Evolutionary conservation across 1,139 yeast species (phyloP).

Genomic region (Hansenula sp.): DNA sequence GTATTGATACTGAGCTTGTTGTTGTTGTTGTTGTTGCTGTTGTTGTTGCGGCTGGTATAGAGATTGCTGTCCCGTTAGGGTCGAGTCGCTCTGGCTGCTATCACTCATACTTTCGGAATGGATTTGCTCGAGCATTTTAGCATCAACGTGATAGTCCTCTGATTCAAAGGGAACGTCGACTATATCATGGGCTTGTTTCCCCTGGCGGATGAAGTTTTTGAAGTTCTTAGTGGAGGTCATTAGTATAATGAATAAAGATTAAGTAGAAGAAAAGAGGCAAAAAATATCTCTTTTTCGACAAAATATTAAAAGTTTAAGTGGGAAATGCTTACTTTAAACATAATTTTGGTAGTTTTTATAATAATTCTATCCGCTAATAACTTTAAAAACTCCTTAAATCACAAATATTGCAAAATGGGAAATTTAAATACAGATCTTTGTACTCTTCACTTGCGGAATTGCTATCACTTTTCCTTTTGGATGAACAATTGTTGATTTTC

Average conservation of each 20-base stretch:
- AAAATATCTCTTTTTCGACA: too few relatives aligned
- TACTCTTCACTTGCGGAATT: too few relatives aligned
- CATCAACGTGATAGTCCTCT: neutral
- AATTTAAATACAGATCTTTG: too few relatives aligned
- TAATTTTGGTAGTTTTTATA: too few relatives aligned
- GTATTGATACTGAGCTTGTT: neutral
- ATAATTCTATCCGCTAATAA: too few relatives aligned
- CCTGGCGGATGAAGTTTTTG: constrained; percentile 80
- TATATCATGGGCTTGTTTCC: constrained; percentile 56
- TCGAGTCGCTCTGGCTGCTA: constrained; percentile 3
- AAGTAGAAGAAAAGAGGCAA: too few relatives aligned
- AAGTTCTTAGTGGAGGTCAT: constrained; percentile 40
- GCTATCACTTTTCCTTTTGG: too few relatives aligned
- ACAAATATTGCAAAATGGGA: too few relatives aligned
- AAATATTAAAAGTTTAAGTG: too few relatives aligned
- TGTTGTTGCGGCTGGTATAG: constrained; percentile 4
- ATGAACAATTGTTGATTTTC: too few relatives aligned
- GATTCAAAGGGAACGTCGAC: neutral
- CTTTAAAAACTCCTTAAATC: too few relatives aligned
- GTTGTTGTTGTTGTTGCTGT: constrained; percentile 5
- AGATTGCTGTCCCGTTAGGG: constrained; percentile 1
- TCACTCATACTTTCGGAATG: neutral
- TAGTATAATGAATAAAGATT: constrained; percentile 5
- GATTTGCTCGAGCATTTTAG: neutral
- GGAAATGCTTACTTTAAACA: too few relatives aligned